Conservation (phyloP, 179 eudicot species). For the Carnegiea gigantea region DNA sequence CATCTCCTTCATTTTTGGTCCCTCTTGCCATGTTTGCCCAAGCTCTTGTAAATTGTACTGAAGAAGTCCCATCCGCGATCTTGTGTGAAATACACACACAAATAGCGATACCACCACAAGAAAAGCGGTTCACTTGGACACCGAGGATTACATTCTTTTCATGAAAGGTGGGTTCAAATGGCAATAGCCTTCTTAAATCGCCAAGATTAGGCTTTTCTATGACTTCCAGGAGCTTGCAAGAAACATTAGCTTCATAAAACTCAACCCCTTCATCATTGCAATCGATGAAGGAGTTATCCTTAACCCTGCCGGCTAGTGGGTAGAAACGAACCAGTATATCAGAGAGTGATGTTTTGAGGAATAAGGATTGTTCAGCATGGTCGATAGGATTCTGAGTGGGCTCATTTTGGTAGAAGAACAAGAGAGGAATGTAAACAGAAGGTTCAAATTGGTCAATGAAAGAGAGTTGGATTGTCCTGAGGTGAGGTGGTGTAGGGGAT, state of each 20-base stretch:
- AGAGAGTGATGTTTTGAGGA: constrained; percentile 18
- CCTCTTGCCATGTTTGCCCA: constrained; percentile 5
- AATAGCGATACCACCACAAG: constrained; percentile 21
- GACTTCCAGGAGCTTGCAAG: neutral
- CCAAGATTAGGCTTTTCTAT: neutral
- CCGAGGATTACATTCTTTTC: constrained; percentile 2
- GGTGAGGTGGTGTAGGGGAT: constrained; percentile 17
- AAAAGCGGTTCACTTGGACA: constrained; percentile 22
- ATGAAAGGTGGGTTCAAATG: constrained; percentile 4
- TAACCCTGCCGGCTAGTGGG: constrained; percentile 26
- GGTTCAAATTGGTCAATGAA: constrained; percentile 17
- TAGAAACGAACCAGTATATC: constrained; percentile 16
- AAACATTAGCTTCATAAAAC: neutral
- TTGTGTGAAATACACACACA: constrained; percentile 12
- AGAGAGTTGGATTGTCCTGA: constrained; percentile 9
- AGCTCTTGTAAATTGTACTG: neutral
- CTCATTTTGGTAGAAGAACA: constrained; percentile 19
- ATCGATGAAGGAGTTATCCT: neutral
- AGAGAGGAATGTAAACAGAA: neutral
- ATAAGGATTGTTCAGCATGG: neutral
- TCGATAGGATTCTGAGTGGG: neutral
- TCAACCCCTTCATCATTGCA: constrained; percentile 17
- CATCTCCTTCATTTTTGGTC: neutral
- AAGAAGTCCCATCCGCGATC: neutral
- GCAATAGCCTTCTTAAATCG: neutral